Conservation (phyloP, 495 filamentous ascomycete genomes). For the Schizothecium vesticola region DNA sequence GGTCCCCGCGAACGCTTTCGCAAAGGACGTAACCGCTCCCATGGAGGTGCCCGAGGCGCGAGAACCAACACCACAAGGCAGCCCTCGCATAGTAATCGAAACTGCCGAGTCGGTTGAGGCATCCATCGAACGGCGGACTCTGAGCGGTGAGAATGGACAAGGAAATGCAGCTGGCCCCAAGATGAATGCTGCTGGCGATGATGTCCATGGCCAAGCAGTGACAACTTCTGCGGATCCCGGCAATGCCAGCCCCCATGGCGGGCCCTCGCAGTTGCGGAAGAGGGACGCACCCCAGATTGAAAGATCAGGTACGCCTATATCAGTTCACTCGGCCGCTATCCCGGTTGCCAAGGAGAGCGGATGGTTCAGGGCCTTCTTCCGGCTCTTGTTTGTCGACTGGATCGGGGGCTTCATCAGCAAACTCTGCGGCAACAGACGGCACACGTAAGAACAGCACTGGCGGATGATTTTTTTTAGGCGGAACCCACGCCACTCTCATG, state of each 20-base stretch:
- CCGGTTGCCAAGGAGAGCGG: constrained; percentile 10
- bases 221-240: neutral
- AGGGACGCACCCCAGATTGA: constrained; percentile 6
- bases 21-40: neutral
- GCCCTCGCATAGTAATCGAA: constrained; percentile 15
- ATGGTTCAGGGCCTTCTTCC: constrained; percentile 28
- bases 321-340: constrained; percentile 8
- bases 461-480: neutral
- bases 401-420: constrained; percentile 26
- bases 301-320: constrained; percentile 6
- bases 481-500: constrained; percentile 6
- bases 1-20: neutral
- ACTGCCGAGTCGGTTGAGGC: neutral
- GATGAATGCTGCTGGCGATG: neutral
- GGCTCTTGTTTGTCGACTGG: constrained; percentile 29
- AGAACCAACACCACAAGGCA: neutral
- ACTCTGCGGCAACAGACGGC: constrained; percentile 19
- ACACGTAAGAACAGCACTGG: constrained; percentile 19
- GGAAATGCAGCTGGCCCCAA: neutral
- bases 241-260: neutral
- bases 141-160: neutral
- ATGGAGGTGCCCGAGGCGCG: neutral
- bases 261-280: constrained; percentile 9
- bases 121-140: neutral
- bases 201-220: neutral